Conservation (phyloP, 2,329 filamentous ascomycete genomes). For the Alternaria sp. region DNA sequence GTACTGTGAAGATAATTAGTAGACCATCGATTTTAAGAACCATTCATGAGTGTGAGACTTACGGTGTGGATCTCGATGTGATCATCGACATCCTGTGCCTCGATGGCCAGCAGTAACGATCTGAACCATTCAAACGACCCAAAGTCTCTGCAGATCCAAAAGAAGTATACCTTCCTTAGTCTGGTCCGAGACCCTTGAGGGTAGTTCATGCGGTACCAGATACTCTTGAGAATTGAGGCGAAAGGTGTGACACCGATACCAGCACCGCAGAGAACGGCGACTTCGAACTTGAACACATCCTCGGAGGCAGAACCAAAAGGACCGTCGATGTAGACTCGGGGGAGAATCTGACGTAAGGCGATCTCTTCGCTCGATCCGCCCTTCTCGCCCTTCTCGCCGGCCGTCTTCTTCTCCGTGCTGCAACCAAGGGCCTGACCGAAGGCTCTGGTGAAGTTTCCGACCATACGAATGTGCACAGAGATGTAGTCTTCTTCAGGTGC, state of each 20-base stretch:
- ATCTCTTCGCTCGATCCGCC: constrained; percentile 71
- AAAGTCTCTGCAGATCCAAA: constrained; percentile 91
- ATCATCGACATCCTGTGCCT: constrained; percentile 83
- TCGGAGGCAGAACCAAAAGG: constrained; percentile 87
- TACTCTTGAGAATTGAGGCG: constrained; percentile 73
- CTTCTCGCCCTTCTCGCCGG: constrained; percentile 55
- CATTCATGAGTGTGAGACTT: constrained; percentile 32
- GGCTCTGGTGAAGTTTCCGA: constrained; percentile 80
- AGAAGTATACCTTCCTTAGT: constrained; percentile 87
- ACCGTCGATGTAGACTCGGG: constrained; percentile 82
- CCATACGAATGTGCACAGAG: constrained; percentile 82
- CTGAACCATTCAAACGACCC: constrained; percentile 91
- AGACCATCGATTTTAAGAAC: neutral
- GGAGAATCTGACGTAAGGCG: constrained; percentile 76
- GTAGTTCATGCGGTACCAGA: constrained; percentile 94
- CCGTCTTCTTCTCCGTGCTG: constrained; percentile 69
- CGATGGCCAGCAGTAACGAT: constrained; percentile 81
- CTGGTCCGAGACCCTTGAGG: constrained; percentile 76
- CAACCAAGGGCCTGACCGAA: constrained; percentile 77
- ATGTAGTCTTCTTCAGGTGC: constrained; percentile 91
- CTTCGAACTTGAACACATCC: constrained; percentile 78
- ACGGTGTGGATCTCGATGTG: constrained; percentile 85
- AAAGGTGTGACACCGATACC: constrained; percentile 63
- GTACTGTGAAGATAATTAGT: constrained; percentile 60
- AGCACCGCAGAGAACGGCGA: constrained; percentile 60